Conservation (phyloP, 176 grass and related monocot species). For the Areca catechu region DNA sequence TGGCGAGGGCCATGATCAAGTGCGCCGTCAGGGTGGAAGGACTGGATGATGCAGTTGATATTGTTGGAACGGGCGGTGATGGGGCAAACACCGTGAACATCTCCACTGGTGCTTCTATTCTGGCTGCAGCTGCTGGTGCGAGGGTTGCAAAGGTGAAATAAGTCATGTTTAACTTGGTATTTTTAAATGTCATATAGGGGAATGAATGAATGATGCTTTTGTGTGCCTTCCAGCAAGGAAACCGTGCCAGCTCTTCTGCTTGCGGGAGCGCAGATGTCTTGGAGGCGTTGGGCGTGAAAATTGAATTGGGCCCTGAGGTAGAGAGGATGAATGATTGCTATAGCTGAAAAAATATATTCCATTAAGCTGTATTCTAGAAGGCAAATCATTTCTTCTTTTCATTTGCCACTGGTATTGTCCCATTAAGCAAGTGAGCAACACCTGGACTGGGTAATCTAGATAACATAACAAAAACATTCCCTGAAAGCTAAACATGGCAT, state of each 20-base stretch:
- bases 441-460: too few relatives aligned
- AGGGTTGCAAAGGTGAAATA: slow-evolving; percentile 67
- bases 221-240: slow-evolving; percentile 67
- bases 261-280: slow-evolving; percentile 95
- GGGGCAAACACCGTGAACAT: slow-evolving; percentile 93
- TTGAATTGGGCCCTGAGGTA: slow-evolving; percentile 80
- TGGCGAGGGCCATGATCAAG: slow-evolving; percentile 82
- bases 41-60: slow-evolving; percentile 57
- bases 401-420: too few relatives aligned
- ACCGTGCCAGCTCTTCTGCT: slow-evolving; percentile 85
- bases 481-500: too few relatives aligned
- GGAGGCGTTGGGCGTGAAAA: slow-evolving; percentile 75
- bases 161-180: too few relatives aligned
- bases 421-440: too few relatives aligned
- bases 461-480: too few relatives aligned
- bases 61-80: slow-evolving; percentile 92
- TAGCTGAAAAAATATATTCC: too few relatives aligned
- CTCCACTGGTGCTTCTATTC: slow-evolving; percentile 81
- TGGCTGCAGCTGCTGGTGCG: slow-evolving; percentile 74
- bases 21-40: slow-evolving; percentile 51
- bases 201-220: slow-evolving; percentile 3
- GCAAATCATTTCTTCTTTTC: too few relatives aligned
- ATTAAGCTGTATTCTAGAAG: too few relatives aligned
- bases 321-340: too few relatives aligned
- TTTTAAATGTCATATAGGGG: too few relatives aligned